Conservation (phyloP, 371 early-diverging fungal genomes). For the Lichtheimia hyalospora region DNA sequence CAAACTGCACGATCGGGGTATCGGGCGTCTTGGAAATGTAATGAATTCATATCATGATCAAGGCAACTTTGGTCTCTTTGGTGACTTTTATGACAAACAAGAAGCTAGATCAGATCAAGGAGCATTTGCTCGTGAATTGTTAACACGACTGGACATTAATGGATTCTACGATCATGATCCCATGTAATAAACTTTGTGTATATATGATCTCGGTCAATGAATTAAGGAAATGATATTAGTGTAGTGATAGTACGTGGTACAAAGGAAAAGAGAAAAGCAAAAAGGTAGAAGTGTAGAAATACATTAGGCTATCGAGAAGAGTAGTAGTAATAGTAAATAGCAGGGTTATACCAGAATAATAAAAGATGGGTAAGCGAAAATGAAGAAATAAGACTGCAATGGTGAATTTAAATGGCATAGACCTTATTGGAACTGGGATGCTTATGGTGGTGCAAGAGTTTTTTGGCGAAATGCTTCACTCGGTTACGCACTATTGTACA, state of each 20-base stretch:
- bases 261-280: too few relatives aligned
- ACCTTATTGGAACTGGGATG: slow-evolving; percentile 5
- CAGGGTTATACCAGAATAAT: too few relatives aligned
- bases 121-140: slow-evolving; percentile 30
- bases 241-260: background rate
- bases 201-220: background rate
- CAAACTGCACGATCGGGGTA: slow-evolving; percentile 40
- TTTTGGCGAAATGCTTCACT: slow-evolving; percentile 3
- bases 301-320: too few relatives aligned
- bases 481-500: background rate
- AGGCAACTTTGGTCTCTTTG: slow-evolving; percentile 19
- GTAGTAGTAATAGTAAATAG: too few relatives aligned
- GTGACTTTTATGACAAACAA: slow-evolving; percentile 22
- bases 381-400: too few relatives aligned
- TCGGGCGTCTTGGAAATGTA: slow-evolving; percentile 32
- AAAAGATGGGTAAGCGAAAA: too few relatives aligned
- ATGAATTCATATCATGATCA: slow-evolving; percentile 24
- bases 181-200: background rate
- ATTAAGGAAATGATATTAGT: background rate
- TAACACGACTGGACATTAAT: slow-evolving; percentile 22
- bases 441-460: slow-evolving; percentile 1
- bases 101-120: slow-evolving; percentile 28
- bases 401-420: background rate
- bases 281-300: too few relatives aligned
- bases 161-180: slow-evolving; percentile 15